Evolutionary conservation across 2,329 filamentous ascomycete species (phyloP), one percentile per base, ranked within the genome.

Genomic region (Aspergillus tanneri): DNA sequence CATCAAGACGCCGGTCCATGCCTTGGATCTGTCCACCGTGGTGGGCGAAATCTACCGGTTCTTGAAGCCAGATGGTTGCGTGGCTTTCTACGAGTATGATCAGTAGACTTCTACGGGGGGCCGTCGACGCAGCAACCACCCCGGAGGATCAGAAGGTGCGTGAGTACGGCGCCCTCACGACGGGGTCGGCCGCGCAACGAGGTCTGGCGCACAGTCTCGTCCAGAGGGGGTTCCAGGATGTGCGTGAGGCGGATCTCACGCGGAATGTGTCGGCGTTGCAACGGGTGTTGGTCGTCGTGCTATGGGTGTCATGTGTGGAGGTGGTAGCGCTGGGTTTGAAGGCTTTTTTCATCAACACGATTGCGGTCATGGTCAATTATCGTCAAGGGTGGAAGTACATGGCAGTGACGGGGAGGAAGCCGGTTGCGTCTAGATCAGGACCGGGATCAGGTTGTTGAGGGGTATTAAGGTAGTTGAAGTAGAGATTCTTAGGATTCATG

Each of bases 1-100:
- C 0, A 75, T 79, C 68, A 75, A 80, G 59, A 78, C 76, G 0
- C 69, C 80, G 22, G 76, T 77, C 0, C 76, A 80, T 53, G 75
- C 77, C 3, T 74, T 70, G 0, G 68, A 78, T 30, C 70, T 74
- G 1, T 55, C 65, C 22, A 58, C 54, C 6, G 77, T 72, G 2
- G 58, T 77, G 1, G 55, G 51, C 3, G 72, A 73, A 23, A 78
- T 80, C 59, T 68, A 65, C 55, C 70, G 75, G 9, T 51, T 77
- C 1, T 55, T 79, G 7, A 64, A 65, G 30, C 76, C 75, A 0
- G 77, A 76, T 16, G 76, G 76, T 2, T 60, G 64, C 2, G 41
- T 78, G 3, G 73, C 66, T 1, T 57, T 76, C 24, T 69, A 73
- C 54, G 76, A 80, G 52, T 77, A 77, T 54, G 73, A 77, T 42